phyloP scores from a whole-genome alignment of 495 filamentous ascomycete genomes.

The Penicillium cinerascens region DNA sequence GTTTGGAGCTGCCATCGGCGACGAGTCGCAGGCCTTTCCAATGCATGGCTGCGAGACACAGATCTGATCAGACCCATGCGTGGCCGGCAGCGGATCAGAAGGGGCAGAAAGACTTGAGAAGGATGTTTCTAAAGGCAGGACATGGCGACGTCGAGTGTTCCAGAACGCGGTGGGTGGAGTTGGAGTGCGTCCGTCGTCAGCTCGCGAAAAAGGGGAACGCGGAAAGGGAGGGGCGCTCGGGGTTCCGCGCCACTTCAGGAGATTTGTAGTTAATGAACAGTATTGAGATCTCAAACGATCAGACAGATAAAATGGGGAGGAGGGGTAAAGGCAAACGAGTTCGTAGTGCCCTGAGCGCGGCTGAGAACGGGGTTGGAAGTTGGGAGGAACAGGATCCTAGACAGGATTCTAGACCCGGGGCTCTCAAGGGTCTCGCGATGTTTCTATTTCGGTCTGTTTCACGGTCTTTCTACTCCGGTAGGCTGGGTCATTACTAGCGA shows the following conservation, averaged over 20 bases:
- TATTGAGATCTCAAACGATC: slow-evolving; percentile 2
- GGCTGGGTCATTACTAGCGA: too few species aligned
- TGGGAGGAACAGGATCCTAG: neutral
- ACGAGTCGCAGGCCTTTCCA: slow-evolving; percentile 46
- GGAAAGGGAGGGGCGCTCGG: slow-evolving; percentile 8
- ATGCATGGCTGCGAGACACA: slow-evolving; percentile 38
- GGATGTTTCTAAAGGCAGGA: slow-evolving; percentile 3
- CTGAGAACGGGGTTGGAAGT: neutral
- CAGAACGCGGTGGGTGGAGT: slow-evolving; percentile 28
- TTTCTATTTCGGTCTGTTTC: too few species aligned
- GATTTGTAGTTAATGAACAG: neutral
- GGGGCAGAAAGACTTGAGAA: neutral
- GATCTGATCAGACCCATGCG: slow-evolving; percentile 21
- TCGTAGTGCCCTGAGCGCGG: slow-evolving; percentile 17
- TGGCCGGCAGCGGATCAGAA: slow-evolving; percentile 1
- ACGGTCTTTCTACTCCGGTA: too few species aligned
- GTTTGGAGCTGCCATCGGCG: slow-evolving; percentile 38
- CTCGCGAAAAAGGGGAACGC: slow-evolving; percentile 29
- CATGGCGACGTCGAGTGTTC: slow-evolving; percentile 28
- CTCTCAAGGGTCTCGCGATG: neutral
- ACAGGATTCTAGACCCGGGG: neutral
- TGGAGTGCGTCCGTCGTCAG: slow-evolving; percentile 25
- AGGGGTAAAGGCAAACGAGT: slow-evolving; percentile 19
- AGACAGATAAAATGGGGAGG: neutral
- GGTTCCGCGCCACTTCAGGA: slow-evolving; percentile 1